Evolutionary conservation across 805 yeast genomes (phyloP), one percentile per base, ranked within the genome.

Genomic region (Yamadazyma insecticola): DNA sequence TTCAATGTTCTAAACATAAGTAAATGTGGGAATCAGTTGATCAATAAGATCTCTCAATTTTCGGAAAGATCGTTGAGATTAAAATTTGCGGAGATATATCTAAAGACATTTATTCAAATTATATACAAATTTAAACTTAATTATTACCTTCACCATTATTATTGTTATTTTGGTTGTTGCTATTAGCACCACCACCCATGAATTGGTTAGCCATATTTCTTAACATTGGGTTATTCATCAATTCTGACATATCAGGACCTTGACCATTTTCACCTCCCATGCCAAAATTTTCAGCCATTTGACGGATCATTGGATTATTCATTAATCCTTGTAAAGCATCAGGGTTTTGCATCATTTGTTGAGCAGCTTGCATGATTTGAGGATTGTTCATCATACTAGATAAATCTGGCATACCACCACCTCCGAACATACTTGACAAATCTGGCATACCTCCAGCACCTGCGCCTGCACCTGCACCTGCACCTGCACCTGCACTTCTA

Each of bases 331-430:
- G 67, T 68, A 88, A 61, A 28, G 92, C 86, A 21, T 64, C 71
- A 22, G 97, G 96, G 54, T 88, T 78, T 32, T 77, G 75, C 96
- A 87, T 44, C 47, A 44, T 43, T 26, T 45, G 51, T 30, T 48
- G 53, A 4, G 66, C 67, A 39, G 61, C 67, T 45, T 64, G 70
- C 81, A 81, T 81, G 39, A 90, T 58, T 59, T 81, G 90, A n/a
- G 98, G 98, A 60, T 89, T 88, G 59, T 73, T 78, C 80, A 89
- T 71, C 63, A 89, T 57, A 18, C 78, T 75, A 28, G 76, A 67
- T 35, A 87, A 65, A 43, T 74, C 70, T 45, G 86, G 79, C 67
- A 78, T 74, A 14, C 88, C 89, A 25, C 89, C 90, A 10, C 41
- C 41, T 23, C 85, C 86, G 40, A 82, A 66, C 78, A 81, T 67